A percentile compares a stretch with the other conserved stretches of the same genome.
These are phyloP conservation scores for Cymodocea nodosa DNA, from an alignment of 116 monocot species.

Conservation along the genomic window DNA sequence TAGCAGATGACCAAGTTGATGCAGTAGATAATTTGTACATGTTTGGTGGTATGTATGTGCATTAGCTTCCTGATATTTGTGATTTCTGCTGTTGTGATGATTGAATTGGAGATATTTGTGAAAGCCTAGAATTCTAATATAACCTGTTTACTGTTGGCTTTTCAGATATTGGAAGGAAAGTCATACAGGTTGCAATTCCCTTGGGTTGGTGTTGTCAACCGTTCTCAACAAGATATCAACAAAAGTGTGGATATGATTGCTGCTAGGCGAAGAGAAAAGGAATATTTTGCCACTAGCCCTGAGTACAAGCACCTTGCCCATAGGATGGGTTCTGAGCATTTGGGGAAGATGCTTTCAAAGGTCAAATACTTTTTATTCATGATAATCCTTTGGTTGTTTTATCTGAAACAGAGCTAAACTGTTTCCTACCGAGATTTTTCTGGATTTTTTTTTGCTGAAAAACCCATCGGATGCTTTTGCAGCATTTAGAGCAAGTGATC, in stretches of 20 bases:
- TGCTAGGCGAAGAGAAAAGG: constrained; percentile 81
- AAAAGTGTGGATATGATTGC: constrained; percentile 93
- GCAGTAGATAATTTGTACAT: too few species aligned
- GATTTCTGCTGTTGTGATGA: too few species aligned
- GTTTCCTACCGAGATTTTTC: background rate
- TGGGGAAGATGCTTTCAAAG: constrained; percentile 88
- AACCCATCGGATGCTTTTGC: constrained; percentile 9
- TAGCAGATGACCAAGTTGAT: too few species aligned
- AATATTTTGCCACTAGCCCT: constrained; percentile 67
- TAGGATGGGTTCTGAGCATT: constrained; percentile 96
- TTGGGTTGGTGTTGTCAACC: constrained; percentile 98
- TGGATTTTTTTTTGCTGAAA: background rate
- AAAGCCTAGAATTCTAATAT: too few species aligned
- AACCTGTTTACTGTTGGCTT: background rate
- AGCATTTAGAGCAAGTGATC: constrained; percentile 84
- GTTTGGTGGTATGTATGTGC: too few species aligned
- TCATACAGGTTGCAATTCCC: constrained; percentile 75
- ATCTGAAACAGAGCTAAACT: background rate
- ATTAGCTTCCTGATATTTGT: too few species aligned
- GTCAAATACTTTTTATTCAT: constrained; percentile 17
- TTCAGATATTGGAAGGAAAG: constrained; percentile 92
- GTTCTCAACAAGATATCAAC: constrained; percentile 97
- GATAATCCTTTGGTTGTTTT: background rate
- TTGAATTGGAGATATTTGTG: too few species aligned
- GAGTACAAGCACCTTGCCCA: constrained; percentile 87